Base-by-base conservation (phyloP, 225 moss, liverwort and hornwort species). In the Pseudisothecium myosuroides region DNA sequence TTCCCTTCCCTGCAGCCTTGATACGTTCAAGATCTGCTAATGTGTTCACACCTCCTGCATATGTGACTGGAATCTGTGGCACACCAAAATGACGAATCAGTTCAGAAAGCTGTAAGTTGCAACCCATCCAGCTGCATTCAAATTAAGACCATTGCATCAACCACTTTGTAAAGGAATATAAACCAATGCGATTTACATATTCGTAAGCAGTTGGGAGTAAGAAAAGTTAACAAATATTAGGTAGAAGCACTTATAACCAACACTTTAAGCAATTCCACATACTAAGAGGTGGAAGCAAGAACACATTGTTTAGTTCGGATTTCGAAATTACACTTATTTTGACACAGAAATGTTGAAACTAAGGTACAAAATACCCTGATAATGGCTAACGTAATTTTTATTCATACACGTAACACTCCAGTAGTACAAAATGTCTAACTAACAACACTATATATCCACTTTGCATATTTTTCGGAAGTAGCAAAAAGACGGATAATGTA, bases 1-100 rank as follows among this genome's bases (percentile, higher is more conserved):
- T 90, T 85, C 99, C 95, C 68, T 82, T 69, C 50, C 97, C 97
- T 80, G 93, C 95, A 72, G 85, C 84, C 92, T 94, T 97, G 47
- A 99, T 97, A 66, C 92, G 92, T 64, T 99, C 96, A 47, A 99
- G 96, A 81, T 99, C 99, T 64, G 88, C 89, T 67, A 97, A 84
- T 39, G 94, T 93, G 85, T 93, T 95, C 52, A 96, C 97, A 79
- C 99, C 99, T 89, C 99, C 99, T 59, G 89, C 89, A 71, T 89
- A 89, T 20, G 89, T 85, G 71, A 85, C 85, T 52, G 97, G 97
- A 86, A 99, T 99, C 97, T 98, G 94, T 77, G 82, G 41, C n/a
- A 88, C 43, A 86, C 62, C 73, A 85, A 78, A 61, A 86, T 63
- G 36, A 85, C 6, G 69, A 81, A 26, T 80, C n/a, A 50, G 85